Evolutionary conservation across 352 stramenopile species (phyloP), one percentile per base, ranked within the genome.

Genomic region (Phytophthora ohioensis): DNA sequence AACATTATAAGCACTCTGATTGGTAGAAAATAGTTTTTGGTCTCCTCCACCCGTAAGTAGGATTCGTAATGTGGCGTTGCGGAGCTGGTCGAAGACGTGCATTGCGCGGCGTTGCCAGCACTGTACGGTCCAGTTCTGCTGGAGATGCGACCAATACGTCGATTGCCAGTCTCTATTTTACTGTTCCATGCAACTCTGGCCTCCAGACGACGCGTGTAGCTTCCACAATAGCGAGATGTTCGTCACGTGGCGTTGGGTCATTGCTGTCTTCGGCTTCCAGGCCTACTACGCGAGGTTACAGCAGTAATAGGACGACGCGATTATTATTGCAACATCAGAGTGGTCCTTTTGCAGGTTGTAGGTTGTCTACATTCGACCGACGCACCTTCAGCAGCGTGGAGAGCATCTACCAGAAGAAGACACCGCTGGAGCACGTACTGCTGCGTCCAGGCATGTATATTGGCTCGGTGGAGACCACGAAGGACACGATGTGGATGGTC

Each of bases 391-490:
- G 82, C 8, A 91, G 79, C 66, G 81, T 92, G 11, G 86, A 92
- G 71, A 79, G 81, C 39, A 91, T 93, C 45, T 98, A 97, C 71
- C 90, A 97, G 74, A 95, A 92, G 73, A 97, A 97, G 73, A 95
- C 87, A 12, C 92, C 87, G 47, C 71, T 97, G 36, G 91, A 97
- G 66, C 92, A 98, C 66, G 91, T 98, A 21, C 73, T 98, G 36
- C 68, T 97, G n/a, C 91, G 92, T 36, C 92, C 91, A 12, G 91
- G 89, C 46, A 98, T 97, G 90, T 97, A 98, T 76, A 94, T 97
- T 63, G 92, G 91, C 47, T 96, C 87, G 30, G 88, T 97, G n/a
- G 90, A 97, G 68, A 66, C 73, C 0, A 77, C 79, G 13, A 85
- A 85, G 51, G 85, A 93, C 66, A 85, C 72, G 15, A 91, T 96